A percentile compares a stretch with the other conserved stretches of the same genome.
Conservation (phyloP, 768 basidiomycete species). For the Tubosaeta sp. region DNA sequence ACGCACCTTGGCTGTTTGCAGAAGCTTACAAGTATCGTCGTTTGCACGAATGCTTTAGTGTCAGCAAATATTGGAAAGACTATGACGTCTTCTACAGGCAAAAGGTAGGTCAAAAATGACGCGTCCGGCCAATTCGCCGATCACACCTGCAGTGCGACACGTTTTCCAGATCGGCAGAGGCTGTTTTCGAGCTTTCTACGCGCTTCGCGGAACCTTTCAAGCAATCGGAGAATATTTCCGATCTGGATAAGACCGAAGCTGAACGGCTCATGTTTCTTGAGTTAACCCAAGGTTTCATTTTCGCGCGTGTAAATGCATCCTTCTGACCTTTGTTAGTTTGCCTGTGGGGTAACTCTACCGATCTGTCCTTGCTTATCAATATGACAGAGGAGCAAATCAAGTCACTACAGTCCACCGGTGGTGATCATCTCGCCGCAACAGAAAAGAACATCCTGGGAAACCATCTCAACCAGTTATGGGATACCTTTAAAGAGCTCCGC, state of each 20-base stretch:
- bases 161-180: slow-evolving; percentile 86
- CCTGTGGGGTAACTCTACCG: slow-evolving; percentile 96
- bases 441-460: slow-evolving; percentile 97
- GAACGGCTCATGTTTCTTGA: slow-evolving; percentile 88
- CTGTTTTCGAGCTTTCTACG: slow-evolving; percentile 90
- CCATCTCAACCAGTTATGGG: slow-evolving; percentile 68
- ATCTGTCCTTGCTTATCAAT: slow-evolving; percentile 90
- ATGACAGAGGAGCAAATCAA: slow-evolving; percentile 99
- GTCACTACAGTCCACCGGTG: slow-evolving; percentile 91
- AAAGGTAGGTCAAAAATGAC: slow-evolving; percentile 47
- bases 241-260: slow-evolving; percentile 57
- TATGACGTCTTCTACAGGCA: slow-evolving; percentile 97
- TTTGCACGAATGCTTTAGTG: slow-evolving; percentile 88
- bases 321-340: slow-evolving; percentile 54
- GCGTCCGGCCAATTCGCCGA: slow-evolving; percentile 5
- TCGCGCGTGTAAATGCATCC: neutral
- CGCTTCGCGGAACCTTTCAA: slow-evolving; percentile 86
- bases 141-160: slow-evolving; percentile 69
- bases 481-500: slow-evolving; percentile 63
- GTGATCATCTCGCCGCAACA: slow-evolving; percentile 91
- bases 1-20: slow-evolving; percentile 94
- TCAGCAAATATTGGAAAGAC: slow-evolving; percentile 83
- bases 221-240: slow-evolving; percentile 48
- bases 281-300: slow-evolving; percentile 72
- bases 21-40: slow-evolving; percentile 93